Evolutionary conservation across 495 filamentous ascomycete species (phyloP).

Genomic region (Daldinia loculata): DNA sequence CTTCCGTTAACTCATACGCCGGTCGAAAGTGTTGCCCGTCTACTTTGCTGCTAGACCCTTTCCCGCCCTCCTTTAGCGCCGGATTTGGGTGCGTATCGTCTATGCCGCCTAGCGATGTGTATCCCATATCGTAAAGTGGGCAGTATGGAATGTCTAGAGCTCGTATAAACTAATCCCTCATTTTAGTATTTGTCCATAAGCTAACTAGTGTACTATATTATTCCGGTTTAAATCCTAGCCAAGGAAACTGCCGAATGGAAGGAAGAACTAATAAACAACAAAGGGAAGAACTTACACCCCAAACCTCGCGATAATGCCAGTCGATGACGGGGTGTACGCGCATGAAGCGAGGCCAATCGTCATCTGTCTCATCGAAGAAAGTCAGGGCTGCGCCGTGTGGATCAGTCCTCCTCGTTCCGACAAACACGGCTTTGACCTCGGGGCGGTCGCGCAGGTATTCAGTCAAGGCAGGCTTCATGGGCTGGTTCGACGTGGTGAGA

Average conservation of each 20-base stretch:
- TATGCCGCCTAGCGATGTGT: conserved; percentile 88
- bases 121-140: conserved; percentile 80
- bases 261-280: not conserved
- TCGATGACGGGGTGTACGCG: conserved; percentile 94
- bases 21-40: conserved; percentile 67
- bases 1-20: conserved; percentile 85
- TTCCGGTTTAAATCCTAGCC: not conserved
- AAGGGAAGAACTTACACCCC: conserved; percentile 70
- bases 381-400: conserved; percentile 82
- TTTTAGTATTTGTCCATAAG: conserved; percentile 27
- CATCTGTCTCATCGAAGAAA: conserved; percentile 86
- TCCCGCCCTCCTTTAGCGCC: conserved; percentile 61
- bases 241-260: not conserved
- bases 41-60: conserved; percentile 37
- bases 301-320: conserved; percentile 96
- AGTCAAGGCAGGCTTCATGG: conserved; percentile 81
- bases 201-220: not conserved
- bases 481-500: conserved; percentile 77
- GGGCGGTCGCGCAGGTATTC: conserved; percentile 72
- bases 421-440: conserved; percentile 81
- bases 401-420: conserved; percentile 91
- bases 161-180: conserved; percentile 73
- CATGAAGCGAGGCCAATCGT: conserved; percentile 92
- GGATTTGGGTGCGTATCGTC: conserved; percentile 93
- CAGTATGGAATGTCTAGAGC: conserved; percentile 83